These are phyloP conservation scores for Aureobasidium sp. DNA, from an alignment of 2,329 filamentous ascomycete species.

Conservation along the genomic window DNA sequence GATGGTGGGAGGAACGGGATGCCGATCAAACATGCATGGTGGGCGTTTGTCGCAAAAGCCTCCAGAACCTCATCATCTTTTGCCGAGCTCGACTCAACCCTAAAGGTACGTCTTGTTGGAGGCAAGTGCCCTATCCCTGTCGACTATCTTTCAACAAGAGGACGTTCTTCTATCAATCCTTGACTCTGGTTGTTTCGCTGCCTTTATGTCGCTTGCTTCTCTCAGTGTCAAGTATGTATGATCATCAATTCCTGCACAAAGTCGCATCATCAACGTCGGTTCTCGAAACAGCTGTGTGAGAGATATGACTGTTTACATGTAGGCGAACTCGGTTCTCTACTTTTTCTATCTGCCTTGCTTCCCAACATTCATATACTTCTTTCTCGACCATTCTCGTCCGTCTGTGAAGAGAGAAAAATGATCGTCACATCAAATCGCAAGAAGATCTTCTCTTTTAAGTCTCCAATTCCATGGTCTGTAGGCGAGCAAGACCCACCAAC, in stretches of 20 bases:
- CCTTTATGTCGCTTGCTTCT: background rate
- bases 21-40: conserved; percentile 9
- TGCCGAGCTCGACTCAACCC: background rate
- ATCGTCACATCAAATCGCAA: background rate
- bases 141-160: background rate
- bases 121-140: background rate
- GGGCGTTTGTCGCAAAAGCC: background rate
- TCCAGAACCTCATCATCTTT: background rate
- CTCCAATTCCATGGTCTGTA: background rate
- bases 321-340: background rate
- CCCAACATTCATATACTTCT: background rate
- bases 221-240: background rate
- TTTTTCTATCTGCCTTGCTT: background rate
- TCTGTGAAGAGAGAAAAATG: background rate
- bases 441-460: background rate
- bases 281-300: background rate
- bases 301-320: background rate
- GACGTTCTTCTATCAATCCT: background rate
- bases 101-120: background rate
- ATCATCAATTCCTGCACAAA: too few relatives aligned
- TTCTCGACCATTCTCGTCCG: conserved; percentile 1
- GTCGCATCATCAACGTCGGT: background rate
- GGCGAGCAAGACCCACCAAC: background rate
- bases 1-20: background rate
- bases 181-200: background rate